Percentiles rank a stretch among this genome's conserved stretches.
Evolutionary conservation across 2,329 filamentous ascomycete species (phyloP).

Genomic region (Grosmannia serpens): DNA sequence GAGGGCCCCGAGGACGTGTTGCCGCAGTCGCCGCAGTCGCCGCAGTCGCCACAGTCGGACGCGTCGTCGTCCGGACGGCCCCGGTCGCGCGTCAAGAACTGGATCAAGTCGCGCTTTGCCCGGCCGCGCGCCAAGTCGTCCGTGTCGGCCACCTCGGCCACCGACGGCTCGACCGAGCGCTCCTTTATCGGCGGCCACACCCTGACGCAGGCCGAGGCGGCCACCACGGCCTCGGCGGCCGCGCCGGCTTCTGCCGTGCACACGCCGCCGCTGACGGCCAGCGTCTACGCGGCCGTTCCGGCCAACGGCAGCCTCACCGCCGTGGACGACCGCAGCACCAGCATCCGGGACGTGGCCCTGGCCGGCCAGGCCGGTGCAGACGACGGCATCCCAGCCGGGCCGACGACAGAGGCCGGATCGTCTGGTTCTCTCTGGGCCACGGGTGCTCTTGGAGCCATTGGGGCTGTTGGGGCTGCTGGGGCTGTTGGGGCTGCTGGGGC

Average conservation of each 20-base stretch:
- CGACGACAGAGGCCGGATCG: not conserved
- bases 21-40: not conserved
- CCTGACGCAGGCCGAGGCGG: slow-evolving; percentile 16
- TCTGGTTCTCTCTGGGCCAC: not conserved
- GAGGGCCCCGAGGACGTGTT: not conserved
- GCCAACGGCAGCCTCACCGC: slow-evolving; percentile 21
- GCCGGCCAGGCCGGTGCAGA: slow-evolving; percentile 9
- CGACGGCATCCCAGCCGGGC: not conserved
- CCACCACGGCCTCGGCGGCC: not conserved
- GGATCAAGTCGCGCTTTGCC: slow-evolving; percentile 31
- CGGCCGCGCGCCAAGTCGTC: slow-evolving; percentile 20
- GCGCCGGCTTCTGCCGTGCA: not conserved
- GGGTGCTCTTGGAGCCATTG: not conserved
- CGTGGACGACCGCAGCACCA: slow-evolving; percentile 12
- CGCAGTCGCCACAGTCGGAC: slow-evolving; percentile 8
- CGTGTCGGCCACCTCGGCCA: slow-evolving; percentile 2
- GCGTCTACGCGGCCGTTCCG: not conserved
- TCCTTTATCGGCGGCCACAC: slow-evolving; percentile 32
- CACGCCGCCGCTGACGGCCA: not conserved
- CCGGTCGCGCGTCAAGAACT: slow-evolving; percentile 24
- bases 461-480: not conserved
- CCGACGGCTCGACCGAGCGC: not conserved
- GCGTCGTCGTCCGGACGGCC: slow-evolving; percentile 13
- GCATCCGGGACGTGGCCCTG: slow-evolving; percentile 23
- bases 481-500: too few species aligned